A percentile compares a stretch with the other conserved stretches of the same genome.
Conservation (phyloP, 768 basidiomycete species). For the Suillus luteus region DNA sequence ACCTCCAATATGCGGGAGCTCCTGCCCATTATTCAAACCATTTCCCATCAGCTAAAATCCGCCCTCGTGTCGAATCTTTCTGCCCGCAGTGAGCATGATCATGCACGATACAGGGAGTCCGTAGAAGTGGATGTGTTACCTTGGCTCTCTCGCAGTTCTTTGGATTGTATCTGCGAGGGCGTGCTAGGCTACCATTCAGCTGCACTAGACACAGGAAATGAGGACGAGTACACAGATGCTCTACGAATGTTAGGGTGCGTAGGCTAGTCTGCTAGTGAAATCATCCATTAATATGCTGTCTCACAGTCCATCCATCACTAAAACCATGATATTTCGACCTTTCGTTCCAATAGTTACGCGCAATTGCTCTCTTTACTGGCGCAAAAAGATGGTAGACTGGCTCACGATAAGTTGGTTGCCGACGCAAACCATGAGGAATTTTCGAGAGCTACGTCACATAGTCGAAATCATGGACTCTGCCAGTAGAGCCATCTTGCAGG, state of each 20-base stretch:
- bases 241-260: constrained; percentile 25
- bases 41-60: constrained; percentile 3
- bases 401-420: constrained; percentile 19
- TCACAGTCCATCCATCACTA: background rate
- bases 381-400: constrained; percentile 24
- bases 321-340: constrained; percentile 18
- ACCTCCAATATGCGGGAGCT: constrained; percentile 12
- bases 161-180: constrained; percentile 30
- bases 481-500: constrained; percentile 18
- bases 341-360: constrained; percentile 21
- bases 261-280: background rate
- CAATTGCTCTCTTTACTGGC: constrained; percentile 15
- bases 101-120: background rate
- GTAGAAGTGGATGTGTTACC: constrained; percentile 27
- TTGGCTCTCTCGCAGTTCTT: constrained; percentile 25
- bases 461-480: constrained; percentile 20
- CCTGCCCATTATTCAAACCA: constrained; percentile 4
- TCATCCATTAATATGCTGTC: background rate
- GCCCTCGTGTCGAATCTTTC: background rate
- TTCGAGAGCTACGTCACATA: constrained; percentile 15
- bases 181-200: constrained; percentile 26
- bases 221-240: constrained; percentile 21
- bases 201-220: constrained; percentile 16
- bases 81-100: background rate
- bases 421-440: background rate